These are phyloP conservation scores for Scheffersomyces coipomensis DNA, from an alignment of 805 yeast species.

Conservation along the genomic window DNA sequence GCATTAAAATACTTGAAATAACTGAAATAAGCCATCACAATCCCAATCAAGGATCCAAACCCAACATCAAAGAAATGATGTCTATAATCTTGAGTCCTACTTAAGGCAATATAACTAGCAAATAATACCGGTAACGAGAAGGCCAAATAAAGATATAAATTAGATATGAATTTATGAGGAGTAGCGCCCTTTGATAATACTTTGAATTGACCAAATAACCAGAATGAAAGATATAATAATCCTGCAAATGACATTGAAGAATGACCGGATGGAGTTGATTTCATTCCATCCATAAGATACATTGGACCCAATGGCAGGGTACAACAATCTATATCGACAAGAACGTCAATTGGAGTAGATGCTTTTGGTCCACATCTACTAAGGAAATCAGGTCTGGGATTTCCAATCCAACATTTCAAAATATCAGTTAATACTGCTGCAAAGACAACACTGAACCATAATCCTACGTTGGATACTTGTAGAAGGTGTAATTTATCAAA, in stretches of 20 bases:
- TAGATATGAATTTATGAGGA: too few relatives aligned
- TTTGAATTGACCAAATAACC: constrained; percentile 30
- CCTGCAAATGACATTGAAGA: constrained; percentile 36
- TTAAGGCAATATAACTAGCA: constrained; percentile 30
- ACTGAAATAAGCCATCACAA: constrained; percentile 19
- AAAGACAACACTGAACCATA: constrained; percentile 24
- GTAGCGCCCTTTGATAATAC: not conserved
- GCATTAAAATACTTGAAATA: constrained; percentile 29
- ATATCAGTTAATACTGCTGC: constrained; percentile 35
- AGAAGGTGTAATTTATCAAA: constrained; percentile 20
- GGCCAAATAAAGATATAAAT: not conserved
- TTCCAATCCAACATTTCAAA: constrained; percentile 37
- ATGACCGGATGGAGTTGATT: constrained; percentile 42
- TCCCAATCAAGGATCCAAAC: constrained; percentile 33
- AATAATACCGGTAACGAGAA: constrained; percentile 21
- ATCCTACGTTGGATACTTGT: constrained; percentile 29
- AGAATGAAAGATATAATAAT: constrained; percentile 27
- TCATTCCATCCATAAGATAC: constrained; percentile 33
- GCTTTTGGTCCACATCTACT: constrained; percentile 33
- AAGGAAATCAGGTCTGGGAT: constrained; percentile 44
- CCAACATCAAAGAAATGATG: constrained; percentile 36
- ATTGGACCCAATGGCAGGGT: constrained; percentile 28
- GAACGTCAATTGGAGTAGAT: constrained; percentile 20
- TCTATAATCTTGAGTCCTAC: constrained; percentile 36
- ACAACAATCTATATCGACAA: constrained; percentile 31